A percentile compares a stretch with the other conserved stretches of the same genome.
Evolutionary conservation across 176 grass and related monocot species (phyloP).

Genomic region (Pontederia crassipes): DNA sequence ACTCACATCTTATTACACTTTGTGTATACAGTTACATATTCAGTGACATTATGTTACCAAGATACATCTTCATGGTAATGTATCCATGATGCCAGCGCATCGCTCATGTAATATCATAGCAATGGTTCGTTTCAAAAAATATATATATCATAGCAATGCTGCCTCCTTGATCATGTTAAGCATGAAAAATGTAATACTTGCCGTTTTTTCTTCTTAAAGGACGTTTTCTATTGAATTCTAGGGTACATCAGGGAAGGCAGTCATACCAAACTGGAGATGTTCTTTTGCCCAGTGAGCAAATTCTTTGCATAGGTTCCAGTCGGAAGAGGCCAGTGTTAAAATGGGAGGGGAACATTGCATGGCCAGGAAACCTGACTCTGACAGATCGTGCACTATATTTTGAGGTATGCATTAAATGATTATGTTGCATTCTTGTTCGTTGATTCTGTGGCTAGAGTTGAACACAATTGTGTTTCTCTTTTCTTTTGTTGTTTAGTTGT

Average conservation of each 20-base stretch:
- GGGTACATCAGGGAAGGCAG: constrained; percentile 82
- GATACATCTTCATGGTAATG: too few relatives aligned
- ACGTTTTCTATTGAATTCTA: constrained; percentile 15
- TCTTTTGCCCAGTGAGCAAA: constrained; percentile 55
- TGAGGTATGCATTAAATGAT: constrained; percentile 38
- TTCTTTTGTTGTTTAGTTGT: too few relatives aligned
- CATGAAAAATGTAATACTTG: too few relatives aligned
- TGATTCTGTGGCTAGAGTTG: too few relatives aligned
- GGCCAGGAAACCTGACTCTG: constrained; percentile 88
- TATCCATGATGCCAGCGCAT: too few relatives aligned
- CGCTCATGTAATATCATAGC: too few relatives aligned
- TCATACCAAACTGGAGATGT: constrained; percentile 52
- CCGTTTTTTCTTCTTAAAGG: not conserved
- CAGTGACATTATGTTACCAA: not conserved
- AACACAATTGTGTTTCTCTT: too few relatives aligned
- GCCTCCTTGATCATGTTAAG: too few relatives aligned
- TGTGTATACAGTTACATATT: not conserved
- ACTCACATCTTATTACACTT: constrained; percentile 2
- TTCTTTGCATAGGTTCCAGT: constrained; percentile 89
- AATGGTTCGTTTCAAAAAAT: too few relatives aligned
- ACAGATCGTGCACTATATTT: constrained; percentile 90
- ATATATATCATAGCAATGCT: too few relatives aligned
- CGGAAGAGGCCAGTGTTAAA: constrained; percentile 91
- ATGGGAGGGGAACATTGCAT: constrained; percentile 92
- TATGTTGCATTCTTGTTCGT: not conserved